A percentile compares a stretch with the other conserved stretches of the same genome.
Evolutionary conservation across 2,329 filamentous ascomycete species (phyloP).

Genomic region (Cercospora sesami): DNA sequence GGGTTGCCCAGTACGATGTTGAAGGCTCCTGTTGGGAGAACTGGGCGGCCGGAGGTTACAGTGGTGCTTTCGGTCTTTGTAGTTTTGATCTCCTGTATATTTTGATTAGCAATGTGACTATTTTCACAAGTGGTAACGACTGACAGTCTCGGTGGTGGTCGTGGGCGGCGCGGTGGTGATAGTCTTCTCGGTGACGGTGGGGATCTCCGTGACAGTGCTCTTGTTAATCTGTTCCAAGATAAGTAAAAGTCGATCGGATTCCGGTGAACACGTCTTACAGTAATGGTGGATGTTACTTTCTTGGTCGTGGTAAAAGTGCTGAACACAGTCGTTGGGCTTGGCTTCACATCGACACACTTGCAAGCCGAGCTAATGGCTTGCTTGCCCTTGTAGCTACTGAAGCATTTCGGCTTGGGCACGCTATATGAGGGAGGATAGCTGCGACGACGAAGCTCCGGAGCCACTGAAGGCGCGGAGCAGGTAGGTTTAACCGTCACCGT

Average conservation of each 20-base stretch:
- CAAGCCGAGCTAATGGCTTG: constrained; percentile 8
- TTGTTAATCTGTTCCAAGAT: background rate
- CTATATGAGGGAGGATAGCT: constrained; percentile 2
- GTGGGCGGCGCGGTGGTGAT: background rate
- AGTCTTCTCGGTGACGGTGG: background rate
- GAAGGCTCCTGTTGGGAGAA: constrained; percentile 1
- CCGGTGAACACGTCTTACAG: background rate
- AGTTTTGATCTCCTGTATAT: background rate
- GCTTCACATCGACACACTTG: background rate
- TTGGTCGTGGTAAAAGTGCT: background rate
- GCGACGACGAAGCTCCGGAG: background rate
- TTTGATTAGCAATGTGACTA: background rate
- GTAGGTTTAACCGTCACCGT: background rate
- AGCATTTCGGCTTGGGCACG: constrained; percentile 3
- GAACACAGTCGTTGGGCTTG: background rate
- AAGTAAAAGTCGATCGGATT: background rate
- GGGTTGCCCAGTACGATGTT: constrained; percentile 4
- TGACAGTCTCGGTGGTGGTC: background rate
- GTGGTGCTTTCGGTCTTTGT: background rate
- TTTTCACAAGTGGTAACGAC: background rate
- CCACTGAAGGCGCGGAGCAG: background rate
- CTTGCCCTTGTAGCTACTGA: background rate
- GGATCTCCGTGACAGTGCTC: background rate
- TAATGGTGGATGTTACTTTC: background rate
- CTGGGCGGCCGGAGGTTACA: background rate